Percentiles rank a stretch among this genome's conserved stretches.
Conservation (phyloP, 164 flowering plant genomes). For the Tinospora cordifolia region DNA sequence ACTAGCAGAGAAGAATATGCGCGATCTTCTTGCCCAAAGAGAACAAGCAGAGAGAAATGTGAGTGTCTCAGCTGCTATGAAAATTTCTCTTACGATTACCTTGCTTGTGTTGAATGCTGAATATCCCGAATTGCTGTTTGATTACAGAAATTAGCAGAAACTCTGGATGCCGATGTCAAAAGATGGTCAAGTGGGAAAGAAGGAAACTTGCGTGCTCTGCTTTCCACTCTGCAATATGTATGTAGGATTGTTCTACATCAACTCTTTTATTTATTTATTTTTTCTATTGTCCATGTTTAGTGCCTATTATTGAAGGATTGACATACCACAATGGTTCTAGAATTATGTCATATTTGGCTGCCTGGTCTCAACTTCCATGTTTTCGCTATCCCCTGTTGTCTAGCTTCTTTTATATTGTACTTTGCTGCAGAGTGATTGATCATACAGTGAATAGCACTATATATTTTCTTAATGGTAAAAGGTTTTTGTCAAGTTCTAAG, state of each 20-base stretch:
- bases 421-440: neutral
- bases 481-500: neutral
- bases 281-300: neutral
- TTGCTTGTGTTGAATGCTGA: neutral
- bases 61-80: constrained; percentile 11
- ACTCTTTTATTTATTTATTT: neutral
- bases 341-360: neutral
- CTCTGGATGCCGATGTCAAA: constrained; percentile 79
- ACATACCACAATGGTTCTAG: neutral
- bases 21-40: constrained; percentile 72
- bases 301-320: neutral
- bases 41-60: constrained; percentile 92
- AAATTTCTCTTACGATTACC: neutral
- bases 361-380: neutral
- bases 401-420: neutral
- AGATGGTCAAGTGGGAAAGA: constrained; percentile 92
- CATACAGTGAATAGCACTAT: neutral
- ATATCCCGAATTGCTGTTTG: constrained; percentile 8
- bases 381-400: neutral
- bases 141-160: constrained; percentile 72
- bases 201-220: constrained; percentile 82
- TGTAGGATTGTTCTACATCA: constrained; percentile 12
- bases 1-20: constrained; percentile 84
- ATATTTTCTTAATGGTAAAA: neutral
- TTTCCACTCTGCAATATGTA: constrained; percentile 95